A percentile compares a stretch with the other conserved stretches of the same genome.
phyloP scores from a whole-genome alignment of 108 stramenopile species.

The Skeletonema menzelii region DNA sequence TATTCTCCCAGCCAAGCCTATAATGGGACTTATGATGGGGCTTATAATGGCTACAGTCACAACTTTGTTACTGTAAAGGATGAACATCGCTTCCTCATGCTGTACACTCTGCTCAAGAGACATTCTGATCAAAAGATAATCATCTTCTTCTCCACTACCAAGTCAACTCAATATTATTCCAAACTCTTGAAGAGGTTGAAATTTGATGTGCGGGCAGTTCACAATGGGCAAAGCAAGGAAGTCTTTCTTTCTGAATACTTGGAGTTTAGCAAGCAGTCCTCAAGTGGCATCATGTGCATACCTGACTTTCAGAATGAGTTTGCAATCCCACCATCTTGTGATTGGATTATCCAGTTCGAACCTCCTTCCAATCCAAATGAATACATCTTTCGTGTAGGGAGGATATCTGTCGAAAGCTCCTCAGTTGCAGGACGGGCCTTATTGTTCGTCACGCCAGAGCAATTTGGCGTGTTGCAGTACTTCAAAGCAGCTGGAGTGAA shows the following conservation, averaged over 20 bases:
- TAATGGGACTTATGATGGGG: no score
- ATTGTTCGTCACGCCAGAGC: slow-evolving; percentile 33
- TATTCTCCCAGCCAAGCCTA: neutral
- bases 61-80: slow-evolving; percentile 41
- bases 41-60: slow-evolving; percentile 28
- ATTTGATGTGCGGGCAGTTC: slow-evolving; percentile 16
- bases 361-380: slow-evolving; percentile 30
- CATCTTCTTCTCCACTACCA: slow-evolving; percentile 40
- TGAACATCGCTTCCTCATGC: slow-evolving; percentile 37
- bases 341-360: slow-evolving; percentile 43
- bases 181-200: slow-evolving; percentile 20
- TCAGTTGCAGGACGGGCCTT: slow-evolving; percentile 8
- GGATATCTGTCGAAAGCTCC: slow-evolving; percentile 9
- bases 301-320: slow-evolving; percentile 27
- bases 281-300: slow-evolving; percentile 20
- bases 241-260: slow-evolving; percentile 12
- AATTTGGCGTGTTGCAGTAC: slow-evolving; percentile 28
- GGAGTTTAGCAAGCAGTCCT: slow-evolving; percentile 9
- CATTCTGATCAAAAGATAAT: slow-evolving; percentile 19
- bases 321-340: slow-evolving; percentile 11
- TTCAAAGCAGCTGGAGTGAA: slow-evolving; percentile 31
- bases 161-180: slow-evolving; percentile 27
- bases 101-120: slow-evolving; percentile 43
- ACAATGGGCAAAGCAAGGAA: slow-evolving; percentile 19
- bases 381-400: slow-evolving; percentile 33